Conservation (phyloP, 441 rosid genomes). For the Bruguiera hainesii region DNA sequence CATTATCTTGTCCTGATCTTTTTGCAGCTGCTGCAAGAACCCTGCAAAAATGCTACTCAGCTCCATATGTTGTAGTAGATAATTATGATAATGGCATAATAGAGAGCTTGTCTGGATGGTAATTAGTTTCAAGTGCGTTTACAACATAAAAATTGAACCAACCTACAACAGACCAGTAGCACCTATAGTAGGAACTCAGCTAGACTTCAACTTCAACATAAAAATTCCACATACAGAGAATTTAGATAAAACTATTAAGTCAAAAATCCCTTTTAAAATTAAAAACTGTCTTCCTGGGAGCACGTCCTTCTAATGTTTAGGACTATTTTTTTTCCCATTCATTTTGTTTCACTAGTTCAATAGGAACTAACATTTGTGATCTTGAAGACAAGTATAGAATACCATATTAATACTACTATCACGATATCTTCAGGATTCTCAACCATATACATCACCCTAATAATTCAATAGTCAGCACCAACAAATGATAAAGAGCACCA, state of each 20-base stretch:
- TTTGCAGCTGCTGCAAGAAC: conserved; percentile 86
- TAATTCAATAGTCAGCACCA: background rate
- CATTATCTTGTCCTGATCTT: conserved; percentile 54
- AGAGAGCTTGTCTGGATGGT: background rate
- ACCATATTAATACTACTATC: background rate
- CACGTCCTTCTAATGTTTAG: background rate
- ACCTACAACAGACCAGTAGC: background rate
- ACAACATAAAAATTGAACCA: background rate
- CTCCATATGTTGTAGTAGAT: conserved; percentile 16
- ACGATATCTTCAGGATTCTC: background rate
- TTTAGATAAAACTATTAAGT: background rate
- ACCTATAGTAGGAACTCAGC: background rate
- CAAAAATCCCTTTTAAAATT: background rate
- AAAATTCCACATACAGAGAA: background rate
- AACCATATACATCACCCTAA: background rate
- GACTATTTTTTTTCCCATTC: background rate
- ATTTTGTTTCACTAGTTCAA: background rate
- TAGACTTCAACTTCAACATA: background rate
- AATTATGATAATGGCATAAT: conserved; percentile 1
- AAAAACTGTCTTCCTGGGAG: no score
- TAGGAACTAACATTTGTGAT: background rate
- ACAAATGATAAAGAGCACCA: conserved; percentile 3
- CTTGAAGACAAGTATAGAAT: background rate
- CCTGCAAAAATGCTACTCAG: conserved; percentile 38
- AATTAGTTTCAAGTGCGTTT: background rate